phyloP scores from a whole-genome alignment of 1,284 basidiomycete genomes.

The Moesziomyces sp. region DNA sequence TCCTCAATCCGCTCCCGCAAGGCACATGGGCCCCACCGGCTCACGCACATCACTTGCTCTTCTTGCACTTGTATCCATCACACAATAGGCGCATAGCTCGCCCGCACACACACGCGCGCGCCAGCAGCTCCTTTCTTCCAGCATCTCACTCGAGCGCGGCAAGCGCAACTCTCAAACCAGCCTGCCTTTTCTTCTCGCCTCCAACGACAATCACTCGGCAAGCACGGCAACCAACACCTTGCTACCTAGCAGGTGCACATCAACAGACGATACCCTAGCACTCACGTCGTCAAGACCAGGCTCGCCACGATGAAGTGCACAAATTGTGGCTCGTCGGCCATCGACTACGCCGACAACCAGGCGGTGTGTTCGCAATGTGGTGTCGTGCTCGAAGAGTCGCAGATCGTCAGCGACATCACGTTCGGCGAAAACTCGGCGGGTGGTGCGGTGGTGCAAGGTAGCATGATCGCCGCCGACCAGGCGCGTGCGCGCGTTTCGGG shows the following conservation, averaged over 20 bases:
- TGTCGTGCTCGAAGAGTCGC: conserved; percentile 87
- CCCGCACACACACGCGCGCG: too few relatives aligned
- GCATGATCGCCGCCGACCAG: conserved; percentile 89
- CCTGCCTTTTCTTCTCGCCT: too few relatives aligned
- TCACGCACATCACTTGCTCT: not conserved
- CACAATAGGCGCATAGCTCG: too few relatives aligned
- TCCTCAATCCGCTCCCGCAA: conserved; percentile 4
- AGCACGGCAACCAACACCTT: not conserved
- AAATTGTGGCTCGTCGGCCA: conserved; percentile 58
- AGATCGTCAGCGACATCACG: conserved; percentile 90
- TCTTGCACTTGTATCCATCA: not conserved
- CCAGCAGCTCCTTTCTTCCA: too few relatives aligned
- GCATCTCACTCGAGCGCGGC: too few relatives aligned
- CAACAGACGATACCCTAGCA: not conserved
- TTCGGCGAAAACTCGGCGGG: conserved; percentile 94
- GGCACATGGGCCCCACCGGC: not conserved
- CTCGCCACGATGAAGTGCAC: conserved; percentile 55
- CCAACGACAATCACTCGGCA: too few relatives aligned
- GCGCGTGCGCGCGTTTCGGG: conserved; percentile 71
- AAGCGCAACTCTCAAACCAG: too few relatives aligned
- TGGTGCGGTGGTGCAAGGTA: conserved; percentile 93
- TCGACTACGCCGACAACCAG: conserved; percentile 59
- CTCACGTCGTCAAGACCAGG: not conserved
- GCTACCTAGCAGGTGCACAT: not conserved
- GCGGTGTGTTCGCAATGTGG: conserved; percentile 65